Percentiles rank a stretch among this genome's conserved stretches.
phyloP scores from a whole-genome alignment of 2,329 filamentous ascomycete species.

The Hypoxylon sp. region DNA sequence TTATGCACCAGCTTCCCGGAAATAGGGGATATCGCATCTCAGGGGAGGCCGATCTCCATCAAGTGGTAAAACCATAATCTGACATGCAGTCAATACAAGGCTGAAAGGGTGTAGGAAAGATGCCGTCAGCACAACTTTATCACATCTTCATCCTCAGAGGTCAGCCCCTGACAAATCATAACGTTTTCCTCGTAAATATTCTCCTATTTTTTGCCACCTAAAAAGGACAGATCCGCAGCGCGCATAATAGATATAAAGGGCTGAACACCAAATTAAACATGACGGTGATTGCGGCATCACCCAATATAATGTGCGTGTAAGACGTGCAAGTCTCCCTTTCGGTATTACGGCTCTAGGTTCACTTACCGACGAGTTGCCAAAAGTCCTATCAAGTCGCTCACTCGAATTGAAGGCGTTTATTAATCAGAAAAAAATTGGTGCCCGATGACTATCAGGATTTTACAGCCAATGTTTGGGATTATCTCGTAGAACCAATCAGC shows the following conservation, averaged over 20 bases:
- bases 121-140: constrained; percentile 32
- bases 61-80: constrained; percentile 41
- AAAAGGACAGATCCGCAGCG: constrained; percentile 14
- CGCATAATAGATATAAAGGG: constrained; percentile 7
- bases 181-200: constrained; percentile 10
- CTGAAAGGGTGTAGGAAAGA: constrained; percentile 39
- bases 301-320: constrained; percentile 4
- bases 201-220: neutral
- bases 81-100: constrained; percentile 45
- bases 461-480: neutral
- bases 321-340: constrained; percentile 15
- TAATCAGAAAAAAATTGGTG: neutral
- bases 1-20: constrained; percentile 36
- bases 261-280: constrained; percentile 11
- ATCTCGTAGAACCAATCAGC: neutral
- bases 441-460: constrained; percentile 4
- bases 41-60: constrained; percentile 29
- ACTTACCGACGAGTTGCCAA: neutral
- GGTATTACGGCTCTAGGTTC: neutral
- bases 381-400: constrained; percentile 1
- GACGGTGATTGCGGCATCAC: constrained; percentile 2
- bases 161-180: constrained; percentile 19
- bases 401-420: constrained; percentile 2
- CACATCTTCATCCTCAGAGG: constrained; percentile 16
- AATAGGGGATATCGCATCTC: constrained; percentile 28